phyloP scores from a whole-genome alignment of 2,329 filamentous ascomycete genomes.

The Pseudogymnoascus sp. region DNA sequence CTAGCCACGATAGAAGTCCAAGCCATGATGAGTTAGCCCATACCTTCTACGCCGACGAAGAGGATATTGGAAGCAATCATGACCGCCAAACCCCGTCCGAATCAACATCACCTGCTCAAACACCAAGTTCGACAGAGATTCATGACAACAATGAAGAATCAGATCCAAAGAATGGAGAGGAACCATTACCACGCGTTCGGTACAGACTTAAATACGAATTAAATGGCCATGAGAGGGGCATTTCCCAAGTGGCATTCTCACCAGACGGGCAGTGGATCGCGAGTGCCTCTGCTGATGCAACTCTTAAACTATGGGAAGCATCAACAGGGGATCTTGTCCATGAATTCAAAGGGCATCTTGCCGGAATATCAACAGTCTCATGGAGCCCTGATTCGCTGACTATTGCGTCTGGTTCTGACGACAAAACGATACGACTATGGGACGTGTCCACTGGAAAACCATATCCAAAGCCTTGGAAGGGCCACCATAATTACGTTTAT shows the following conservation, averaged over 20 bases:
- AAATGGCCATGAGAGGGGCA: conserved; percentile 66
- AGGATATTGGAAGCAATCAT: not conserved
- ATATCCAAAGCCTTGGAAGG: conserved; percentile 53
- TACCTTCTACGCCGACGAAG: conserved; percentile 17
- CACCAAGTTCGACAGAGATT: conserved; percentile 10
- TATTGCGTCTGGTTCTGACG: conserved; percentile 85
- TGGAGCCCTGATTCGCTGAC: conserved; percentile 87
- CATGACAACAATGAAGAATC: not conserved
- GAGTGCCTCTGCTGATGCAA: conserved; percentile 80
- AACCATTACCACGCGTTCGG: conserved; percentile 19
- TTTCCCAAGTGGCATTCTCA: conserved; percentile 83
- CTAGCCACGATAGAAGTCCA: conserved; percentile 2
- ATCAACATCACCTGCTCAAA: conserved; percentile 18
- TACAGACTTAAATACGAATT: conserved; percentile 58
- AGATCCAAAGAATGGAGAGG: not conserved
- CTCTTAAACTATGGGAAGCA: conserved; percentile 86
- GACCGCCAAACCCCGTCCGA: not conserved
- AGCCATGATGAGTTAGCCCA: conserved; percentile 25
- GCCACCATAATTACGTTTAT: conserved; percentile 95
- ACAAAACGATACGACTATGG: conserved; percentile 94
- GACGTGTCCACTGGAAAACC: conserved; percentile 57
- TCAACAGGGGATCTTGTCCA: conserved; percentile 70
- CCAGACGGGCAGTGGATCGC: conserved; percentile 87
- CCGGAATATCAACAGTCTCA: conserved; percentile 84
- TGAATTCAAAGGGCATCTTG: conserved; percentile 86